A percentile compares a stretch with the other conserved stretches of the same genome.
phyloP scores from a whole-genome alignment of 352 stramenopile species.

The Phytophthora podocarpi region DNA sequence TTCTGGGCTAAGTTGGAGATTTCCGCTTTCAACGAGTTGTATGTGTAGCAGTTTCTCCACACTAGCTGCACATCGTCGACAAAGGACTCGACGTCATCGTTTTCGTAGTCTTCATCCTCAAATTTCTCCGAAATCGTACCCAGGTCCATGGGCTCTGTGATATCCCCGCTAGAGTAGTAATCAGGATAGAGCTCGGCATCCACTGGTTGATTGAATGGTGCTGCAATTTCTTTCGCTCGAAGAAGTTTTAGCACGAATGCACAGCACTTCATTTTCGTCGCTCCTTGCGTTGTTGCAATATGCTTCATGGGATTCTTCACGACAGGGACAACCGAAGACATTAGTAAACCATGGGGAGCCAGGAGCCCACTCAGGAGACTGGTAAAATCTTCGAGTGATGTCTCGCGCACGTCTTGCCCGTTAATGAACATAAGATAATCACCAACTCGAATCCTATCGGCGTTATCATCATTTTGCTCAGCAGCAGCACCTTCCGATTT shows the following conservation, averaged over 20 bases:
- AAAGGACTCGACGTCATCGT: slow-evolving; percentile 82
- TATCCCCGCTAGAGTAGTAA: slow-evolving; percentile 75
- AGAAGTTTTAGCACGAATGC: slow-evolving; percentile 77
- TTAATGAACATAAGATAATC: slow-evolving; percentile 66
- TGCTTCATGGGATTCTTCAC: slow-evolving; percentile 58
- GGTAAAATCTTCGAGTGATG: slow-evolving; percentile 41
- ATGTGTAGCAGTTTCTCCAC: slow-evolving; percentile 88
- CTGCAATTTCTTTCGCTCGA: slow-evolving; percentile 76
- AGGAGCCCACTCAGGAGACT: slow-evolving; percentile 28
- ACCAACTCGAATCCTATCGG: slow-evolving; percentile 34
- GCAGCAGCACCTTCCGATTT: slow-evolving; percentile 11
- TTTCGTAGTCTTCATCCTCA: slow-evolving; percentile 86
- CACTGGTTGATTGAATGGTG: slow-evolving; percentile 85
- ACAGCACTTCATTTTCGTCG: slow-evolving; percentile 70
- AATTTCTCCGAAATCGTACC: slow-evolving; percentile 85
- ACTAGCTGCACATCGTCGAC: slow-evolving; percentile 82
- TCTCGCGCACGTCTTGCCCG: slow-evolving; percentile 47
- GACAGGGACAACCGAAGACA: slow-evolving; percentile 50
- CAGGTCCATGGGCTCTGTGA: slow-evolving; percentile 83
- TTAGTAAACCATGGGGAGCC: slow-evolving; percentile 58
- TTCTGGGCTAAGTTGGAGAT: slow-evolving; percentile 82
- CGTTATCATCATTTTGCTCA: slow-evolving; percentile 32
- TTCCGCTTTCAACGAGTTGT: slow-evolving; percentile 83
- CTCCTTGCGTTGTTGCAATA: slow-evolving; percentile 60
- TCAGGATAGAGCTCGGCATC: slow-evolving; percentile 85